Conservation (phyloP, 2,329 filamentous ascomycete genomes). For the Blastomyces gilchristii region DNA sequence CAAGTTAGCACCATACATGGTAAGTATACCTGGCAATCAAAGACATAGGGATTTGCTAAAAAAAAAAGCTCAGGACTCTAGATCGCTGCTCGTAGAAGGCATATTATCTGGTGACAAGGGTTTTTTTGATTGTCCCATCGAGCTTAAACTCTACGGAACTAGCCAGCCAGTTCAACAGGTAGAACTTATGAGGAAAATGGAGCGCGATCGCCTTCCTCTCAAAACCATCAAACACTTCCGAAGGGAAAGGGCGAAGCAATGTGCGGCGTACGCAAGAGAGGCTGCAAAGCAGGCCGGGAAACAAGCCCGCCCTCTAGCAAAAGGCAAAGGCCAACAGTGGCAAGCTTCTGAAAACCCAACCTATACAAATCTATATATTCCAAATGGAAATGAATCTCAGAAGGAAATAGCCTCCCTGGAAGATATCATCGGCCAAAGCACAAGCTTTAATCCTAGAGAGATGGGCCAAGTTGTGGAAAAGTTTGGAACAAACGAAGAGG, state of each 20-base stretch:
- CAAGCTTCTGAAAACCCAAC: constrained; percentile 20
- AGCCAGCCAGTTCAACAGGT: constrained; percentile 44
- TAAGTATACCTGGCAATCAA: constrained; percentile 26
- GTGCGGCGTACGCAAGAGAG: constrained; percentile 36
- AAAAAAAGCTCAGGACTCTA: constrained; percentile 38
- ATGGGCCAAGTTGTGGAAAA: constrained; percentile 56
- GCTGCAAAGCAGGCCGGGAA: constrained; percentile 33
- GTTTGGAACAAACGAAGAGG: constrained; percentile 60
- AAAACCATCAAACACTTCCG: constrained; percentile 43
- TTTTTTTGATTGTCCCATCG: constrained; percentile 61
- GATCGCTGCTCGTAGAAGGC: constrained; percentile 56
- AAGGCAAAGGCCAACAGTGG: constrained; percentile 21
- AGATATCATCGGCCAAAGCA: constrained; percentile 55
- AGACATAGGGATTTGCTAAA: constrained; percentile 8
- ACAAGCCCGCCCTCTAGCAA: constrained; percentile 20
- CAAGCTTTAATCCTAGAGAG: constrained; percentile 56
- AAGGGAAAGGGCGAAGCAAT: constrained; percentile 44
- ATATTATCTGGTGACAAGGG: constrained; percentile 57
- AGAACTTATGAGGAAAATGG: constrained; percentile 52
- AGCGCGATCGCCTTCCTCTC: constrained; percentile 52
- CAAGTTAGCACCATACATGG: constrained; percentile 66
- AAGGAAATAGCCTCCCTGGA: constrained; percentile 42
- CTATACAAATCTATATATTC: constrained; percentile 30
- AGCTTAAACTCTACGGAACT: constrained; percentile 59
- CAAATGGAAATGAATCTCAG: constrained; percentile 19